Evolutionary conservation across 1,284 basidiomycete species (phyloP).

Genomic region (Mycosarcoma maydis): DNA sequence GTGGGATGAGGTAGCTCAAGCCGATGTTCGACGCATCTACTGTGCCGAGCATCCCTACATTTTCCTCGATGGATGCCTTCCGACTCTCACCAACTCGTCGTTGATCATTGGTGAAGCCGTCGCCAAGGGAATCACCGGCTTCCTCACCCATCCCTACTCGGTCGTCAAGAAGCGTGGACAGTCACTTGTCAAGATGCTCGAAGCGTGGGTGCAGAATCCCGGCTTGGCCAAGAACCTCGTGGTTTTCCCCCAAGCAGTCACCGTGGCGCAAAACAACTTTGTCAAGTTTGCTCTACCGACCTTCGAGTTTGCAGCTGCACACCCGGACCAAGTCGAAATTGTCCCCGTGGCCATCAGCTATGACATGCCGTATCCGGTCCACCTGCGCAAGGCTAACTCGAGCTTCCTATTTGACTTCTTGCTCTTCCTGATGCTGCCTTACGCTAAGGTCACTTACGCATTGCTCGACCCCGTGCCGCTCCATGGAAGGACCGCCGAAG

Average conservation of each 20-base stretch:
- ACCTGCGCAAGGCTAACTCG: conserved; percentile 27
- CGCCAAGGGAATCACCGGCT: conserved; percentile 10
- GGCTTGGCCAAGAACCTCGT: conserved; percentile 25
- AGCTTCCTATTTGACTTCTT: conserved; percentile 32
- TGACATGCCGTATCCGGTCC: conserved; percentile 33
- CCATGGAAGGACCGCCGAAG: conserved; percentile 13
- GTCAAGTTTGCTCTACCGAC: conserved; percentile 25
- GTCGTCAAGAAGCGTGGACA: conserved; percentile 19
- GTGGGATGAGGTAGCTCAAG: conserved; percentile 3
- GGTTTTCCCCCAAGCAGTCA: conserved; percentile 24
- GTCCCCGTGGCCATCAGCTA: conserved; percentile 25
- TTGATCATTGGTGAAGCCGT: conserved; percentile 20
- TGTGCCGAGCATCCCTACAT: conserved; percentile 32
- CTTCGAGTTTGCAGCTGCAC: conserved; percentile 19
- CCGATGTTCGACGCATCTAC: conserved; percentile 19
- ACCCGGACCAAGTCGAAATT: conserved; percentile 15
- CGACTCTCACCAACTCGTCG: conserved; percentile 19
- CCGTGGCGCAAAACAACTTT: conserved; percentile 29
- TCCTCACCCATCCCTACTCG: conserved; percentile 12
- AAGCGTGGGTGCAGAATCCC: conserved; percentile 14
- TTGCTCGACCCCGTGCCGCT: conserved; percentile 19
- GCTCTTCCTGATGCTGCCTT: conserved; percentile 28
- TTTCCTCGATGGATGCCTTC: conserved; percentile 23
- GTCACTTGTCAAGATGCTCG: conserved; percentile 13
- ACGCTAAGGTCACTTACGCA: conserved; percentile 26